These are phyloP conservation scores for Diaporthe capsici DNA, from an alignment of 2,329 filamentous ascomycete genomes.

Conservation along the genomic window DNA sequence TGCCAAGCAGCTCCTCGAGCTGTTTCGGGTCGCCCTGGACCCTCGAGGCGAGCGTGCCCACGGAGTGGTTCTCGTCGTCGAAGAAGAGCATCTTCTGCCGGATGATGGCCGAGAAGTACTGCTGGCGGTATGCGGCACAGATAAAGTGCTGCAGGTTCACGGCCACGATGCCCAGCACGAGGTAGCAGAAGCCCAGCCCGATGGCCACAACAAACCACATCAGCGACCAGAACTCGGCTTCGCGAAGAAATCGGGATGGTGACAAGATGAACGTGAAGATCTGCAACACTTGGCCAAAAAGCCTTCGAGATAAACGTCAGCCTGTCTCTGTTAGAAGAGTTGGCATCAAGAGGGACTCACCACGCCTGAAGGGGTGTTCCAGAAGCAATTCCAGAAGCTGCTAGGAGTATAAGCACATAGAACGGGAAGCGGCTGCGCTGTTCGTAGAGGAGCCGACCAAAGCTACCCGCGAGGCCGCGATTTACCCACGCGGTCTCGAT, in stretches of 20 bases:
- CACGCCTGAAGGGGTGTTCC: slow-evolving; percentile 45
- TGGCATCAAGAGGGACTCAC: background rate
- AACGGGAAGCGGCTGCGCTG: slow-evolving; percentile 65
- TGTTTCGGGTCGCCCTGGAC: slow-evolving; percentile 70
- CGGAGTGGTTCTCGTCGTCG: slow-evolving; percentile 71
- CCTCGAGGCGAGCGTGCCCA: slow-evolving; percentile 71
- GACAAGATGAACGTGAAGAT: slow-evolving; percentile 59
- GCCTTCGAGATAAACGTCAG: slow-evolving; percentile 51
- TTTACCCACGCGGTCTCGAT: slow-evolving; percentile 49
- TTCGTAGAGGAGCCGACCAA: slow-evolving; percentile 70
- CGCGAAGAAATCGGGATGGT: slow-evolving; percentile 52
- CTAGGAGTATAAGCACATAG: slow-evolving; percentile 64
- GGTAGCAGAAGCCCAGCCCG: slow-evolving; percentile 53
- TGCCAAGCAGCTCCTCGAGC: slow-evolving; percentile 73
- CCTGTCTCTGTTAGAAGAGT: background rate
- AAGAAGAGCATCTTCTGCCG: slow-evolving; percentile 73
- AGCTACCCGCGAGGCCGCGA: slow-evolving; percentile 63
- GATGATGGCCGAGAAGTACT: slow-evolving; percentile 74
- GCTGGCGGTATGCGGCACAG: slow-evolving; percentile 68
- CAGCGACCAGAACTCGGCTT: slow-evolving; percentile 72
- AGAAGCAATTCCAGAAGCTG: slow-evolving; percentile 47
- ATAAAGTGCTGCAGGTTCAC: slow-evolving; percentile 62
- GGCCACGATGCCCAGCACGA: slow-evolving; percentile 60
- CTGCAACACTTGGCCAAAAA: slow-evolving; percentile 67
- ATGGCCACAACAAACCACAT: slow-evolving; percentile 67